These are phyloP conservation scores for Anacardium occidentale DNA, from an alignment of 345 rosid species.

Conservation along the genomic window DNA sequence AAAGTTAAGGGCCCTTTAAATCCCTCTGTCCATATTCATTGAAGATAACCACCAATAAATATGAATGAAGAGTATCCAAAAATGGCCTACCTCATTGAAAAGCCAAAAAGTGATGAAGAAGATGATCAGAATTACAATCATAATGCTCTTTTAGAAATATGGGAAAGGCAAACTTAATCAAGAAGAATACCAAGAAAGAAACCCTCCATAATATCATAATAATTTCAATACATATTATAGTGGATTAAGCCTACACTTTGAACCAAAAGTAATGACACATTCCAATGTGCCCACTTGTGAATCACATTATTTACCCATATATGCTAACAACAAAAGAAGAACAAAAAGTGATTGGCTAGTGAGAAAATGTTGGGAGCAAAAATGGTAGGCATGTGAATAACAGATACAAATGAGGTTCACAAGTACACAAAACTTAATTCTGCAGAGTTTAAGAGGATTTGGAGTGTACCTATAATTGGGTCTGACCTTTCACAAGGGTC, in stretches of 20 bases:
- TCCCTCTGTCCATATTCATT: no score
- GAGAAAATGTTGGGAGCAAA: neutral
- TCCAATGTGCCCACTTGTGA: slow-evolving; percentile 7
- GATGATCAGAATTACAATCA: slow-evolving; percentile 18
- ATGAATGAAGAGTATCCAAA: slow-evolving; percentile 4
- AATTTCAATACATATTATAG: no score
- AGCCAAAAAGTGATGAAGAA: slow-evolving; percentile 8
- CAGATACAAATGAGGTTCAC: neutral
- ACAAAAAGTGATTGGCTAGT: neutral
- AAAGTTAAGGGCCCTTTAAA: no score
- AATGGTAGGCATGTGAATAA: slow-evolving; percentile 28
- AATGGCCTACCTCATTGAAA: slow-evolving; percentile 12
- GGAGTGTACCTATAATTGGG: neutral
- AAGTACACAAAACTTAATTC: neutral
- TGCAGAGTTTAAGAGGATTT: neutral
- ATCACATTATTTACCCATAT: neutral
- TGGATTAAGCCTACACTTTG: no score
- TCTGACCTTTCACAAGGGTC: slow-evolving; percentile 10
- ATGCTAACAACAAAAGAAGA: neutral
- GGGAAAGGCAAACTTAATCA: slow-evolving; percentile 19
- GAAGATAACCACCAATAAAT: no score
- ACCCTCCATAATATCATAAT: no score
- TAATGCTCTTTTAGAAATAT: slow-evolving; percentile 24
- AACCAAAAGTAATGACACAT: neutral
- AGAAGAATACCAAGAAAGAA: no score